phyloP scores from a whole-genome alignment of 164 flowering plant genomes.

The Sextonia rubra region DNA sequence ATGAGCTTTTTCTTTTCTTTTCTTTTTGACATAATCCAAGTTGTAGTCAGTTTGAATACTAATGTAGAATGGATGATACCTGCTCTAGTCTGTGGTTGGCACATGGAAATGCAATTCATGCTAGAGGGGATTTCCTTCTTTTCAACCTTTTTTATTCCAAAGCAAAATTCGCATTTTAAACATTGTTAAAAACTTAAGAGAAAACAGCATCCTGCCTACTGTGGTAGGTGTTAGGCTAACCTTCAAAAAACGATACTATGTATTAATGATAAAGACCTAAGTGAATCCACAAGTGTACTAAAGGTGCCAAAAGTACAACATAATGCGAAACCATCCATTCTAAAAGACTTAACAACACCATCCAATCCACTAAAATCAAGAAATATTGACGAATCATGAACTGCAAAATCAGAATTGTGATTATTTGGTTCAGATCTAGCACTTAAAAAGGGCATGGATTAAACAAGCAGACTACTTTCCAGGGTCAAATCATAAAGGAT shows the following conservation, averaged over 20 bases:
- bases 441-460: no score
- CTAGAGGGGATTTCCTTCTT: not conserved
- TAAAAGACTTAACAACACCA: not conserved
- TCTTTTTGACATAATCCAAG: not conserved
- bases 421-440: not conserved
- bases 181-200: not conserved
- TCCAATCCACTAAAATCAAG: not conserved
- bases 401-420: not conserved
- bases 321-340: not conserved
- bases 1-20: not conserved
- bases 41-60: not conserved
- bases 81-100: not conserved
- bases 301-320: not conserved
- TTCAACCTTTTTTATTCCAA: not conserved
- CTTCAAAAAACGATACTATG: no score
- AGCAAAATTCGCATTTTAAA: no score
- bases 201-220: not conserved
- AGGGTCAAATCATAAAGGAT: not conserved
- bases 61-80: not conserved
- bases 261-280: no score
- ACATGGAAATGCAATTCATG: not conserved
- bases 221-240: no score
- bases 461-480: no score
- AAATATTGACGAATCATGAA: not conserved
- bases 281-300: not conserved